These are phyloP conservation scores for Tephrocybe sp. DNA, from an alignment of 768 basidiomycete species.

Conservation along the genomic window DNA sequence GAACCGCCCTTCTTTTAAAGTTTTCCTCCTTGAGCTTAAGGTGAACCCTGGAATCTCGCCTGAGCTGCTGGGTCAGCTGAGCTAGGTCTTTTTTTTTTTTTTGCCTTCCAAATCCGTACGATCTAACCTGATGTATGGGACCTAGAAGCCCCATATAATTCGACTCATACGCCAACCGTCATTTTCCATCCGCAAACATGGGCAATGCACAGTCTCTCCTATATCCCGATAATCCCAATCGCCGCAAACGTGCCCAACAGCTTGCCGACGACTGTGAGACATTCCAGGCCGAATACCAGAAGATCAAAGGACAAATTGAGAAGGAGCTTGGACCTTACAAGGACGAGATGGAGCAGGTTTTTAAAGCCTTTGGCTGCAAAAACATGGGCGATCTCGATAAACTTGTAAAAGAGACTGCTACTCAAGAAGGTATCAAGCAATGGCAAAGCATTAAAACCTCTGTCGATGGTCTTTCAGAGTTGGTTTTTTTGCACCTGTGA, in stretches of 20 bases:
- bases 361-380: constrained; percentile 14
- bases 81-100: too few species aligned
- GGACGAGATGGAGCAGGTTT: constrained; percentile 12
- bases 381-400: constrained; percentile 11
- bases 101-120: too few species aligned
- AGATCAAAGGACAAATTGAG: constrained; percentile 11
- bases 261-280: constrained; percentile 15
- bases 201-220: constrained; percentile 14
- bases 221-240: constrained; percentile 17
- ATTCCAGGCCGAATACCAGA: constrained; percentile 11
- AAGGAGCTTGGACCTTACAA: constrained; percentile 15
- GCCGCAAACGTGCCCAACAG: constrained; percentile 14
- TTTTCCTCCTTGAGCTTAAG: too few species aligned
- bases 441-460: constrained; percentile 13
- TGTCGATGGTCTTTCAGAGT: constrained; percentile 16
- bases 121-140: too few species aligned
- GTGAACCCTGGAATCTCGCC: too few species aligned
- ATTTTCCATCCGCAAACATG: too few species aligned
- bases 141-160: too few species aligned
- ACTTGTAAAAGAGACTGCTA: constrained; percentile 11
- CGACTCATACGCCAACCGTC: too few species aligned
- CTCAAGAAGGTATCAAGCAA: constrained; percentile 11
- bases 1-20: too few species aligned
- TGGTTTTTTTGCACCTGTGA: neutral
- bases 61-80: too few species aligned